A percentile compares a stretch with the other conserved stretches of the same genome.
Evolutionary conservation across 2,329 filamentous ascomycete species (phyloP).

Genomic region (Stachybotrys chartarum): DNA sequence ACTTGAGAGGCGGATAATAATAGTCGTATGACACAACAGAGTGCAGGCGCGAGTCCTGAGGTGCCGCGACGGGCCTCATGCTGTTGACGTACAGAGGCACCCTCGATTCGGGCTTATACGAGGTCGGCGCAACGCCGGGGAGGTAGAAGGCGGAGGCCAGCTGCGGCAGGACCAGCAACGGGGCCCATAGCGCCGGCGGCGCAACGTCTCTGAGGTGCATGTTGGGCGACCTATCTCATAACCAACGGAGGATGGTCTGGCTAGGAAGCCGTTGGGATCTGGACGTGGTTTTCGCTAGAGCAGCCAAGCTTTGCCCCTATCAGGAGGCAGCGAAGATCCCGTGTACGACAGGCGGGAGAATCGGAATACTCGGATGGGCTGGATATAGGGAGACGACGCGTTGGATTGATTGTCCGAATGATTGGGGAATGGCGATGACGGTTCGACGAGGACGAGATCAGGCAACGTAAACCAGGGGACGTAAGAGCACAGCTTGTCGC

Average conservation of each 20-base stretch:
- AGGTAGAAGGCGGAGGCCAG: constrained; percentile 79
- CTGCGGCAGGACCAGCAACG: constrained; percentile 44
- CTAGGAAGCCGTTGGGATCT: background rate
- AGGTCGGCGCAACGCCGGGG: constrained; percentile 88
- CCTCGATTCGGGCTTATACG: constrained; percentile 71
- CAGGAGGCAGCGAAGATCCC: background rate
- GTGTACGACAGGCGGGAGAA: background rate
- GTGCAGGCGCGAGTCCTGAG: constrained; percentile 71
- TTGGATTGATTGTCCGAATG: background rate
- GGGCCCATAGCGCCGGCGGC: constrained; percentile 42
- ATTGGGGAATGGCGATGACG: background rate
- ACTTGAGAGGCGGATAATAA: constrained; percentile 81
- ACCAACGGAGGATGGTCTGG: constrained; percentile 5
- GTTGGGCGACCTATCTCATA: constrained; percentile 18
- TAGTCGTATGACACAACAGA: constrained; percentile 97
- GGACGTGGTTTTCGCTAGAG: background rate
- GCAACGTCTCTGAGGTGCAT: constrained; percentile 41
- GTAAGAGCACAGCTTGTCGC: background rate
- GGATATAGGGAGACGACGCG: no score
- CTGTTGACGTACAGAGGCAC: constrained; percentile 91
- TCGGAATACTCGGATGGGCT: no score
- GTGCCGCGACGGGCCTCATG: constrained; percentile 76
- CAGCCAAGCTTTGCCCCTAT: background rate
- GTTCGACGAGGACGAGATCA: background rate
- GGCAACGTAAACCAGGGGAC: background rate